Evolutionary conservation across 495 filamentous ascomycete species (phyloP), one percentile per base, ranked within the genome.

Genomic region (Collariella sp.): DNA sequence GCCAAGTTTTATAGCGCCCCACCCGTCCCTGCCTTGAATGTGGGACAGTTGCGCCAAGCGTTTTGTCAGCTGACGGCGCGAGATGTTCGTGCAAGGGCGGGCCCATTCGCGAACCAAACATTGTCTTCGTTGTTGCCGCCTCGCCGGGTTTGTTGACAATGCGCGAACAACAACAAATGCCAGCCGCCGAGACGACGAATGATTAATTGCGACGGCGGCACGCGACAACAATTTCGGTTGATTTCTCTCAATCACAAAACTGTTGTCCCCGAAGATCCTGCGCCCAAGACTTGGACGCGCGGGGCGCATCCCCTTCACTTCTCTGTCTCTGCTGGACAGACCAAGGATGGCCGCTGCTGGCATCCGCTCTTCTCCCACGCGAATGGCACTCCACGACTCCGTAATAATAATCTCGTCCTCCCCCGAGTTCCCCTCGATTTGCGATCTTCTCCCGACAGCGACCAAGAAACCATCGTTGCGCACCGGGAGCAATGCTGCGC

Each of bases 321-420:
- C 45, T 42, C 39, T 55, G 16, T 47, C 46, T 48, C 38, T 55
- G 23, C 61, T 39, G 56, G 36, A 19, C 29, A 59, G 52, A 41
- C 38, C 15, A 18, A 46, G 19, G 42, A 76, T 77, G 71, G 71
- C 73, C 23, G 42, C 69, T 3, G 40, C 59, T 29, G 60, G 72
- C 12, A 20, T 67, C 18, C 57, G 71, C n/a, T 48, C 65, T 43
- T 72, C 76, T 36, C 72, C 72, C 0, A 50, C 57, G 5, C 53
- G 58, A 40, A 61, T 62, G 56, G 24, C 55, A 23, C 53, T 49
- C 3, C 54, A 65, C 23, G 53, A 63, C 7, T 53, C 65, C 7
- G 44, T 64, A 31, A 36, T 67, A 20, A 39, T 76, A 31, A 69
- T 69, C 2, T 77, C 76, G 0, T 79, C 77, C 10, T 78, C 75